Base-by-base conservation (phyloP, 2,329 filamentous ascomycete species). In the Graphium sp. region DNA sequence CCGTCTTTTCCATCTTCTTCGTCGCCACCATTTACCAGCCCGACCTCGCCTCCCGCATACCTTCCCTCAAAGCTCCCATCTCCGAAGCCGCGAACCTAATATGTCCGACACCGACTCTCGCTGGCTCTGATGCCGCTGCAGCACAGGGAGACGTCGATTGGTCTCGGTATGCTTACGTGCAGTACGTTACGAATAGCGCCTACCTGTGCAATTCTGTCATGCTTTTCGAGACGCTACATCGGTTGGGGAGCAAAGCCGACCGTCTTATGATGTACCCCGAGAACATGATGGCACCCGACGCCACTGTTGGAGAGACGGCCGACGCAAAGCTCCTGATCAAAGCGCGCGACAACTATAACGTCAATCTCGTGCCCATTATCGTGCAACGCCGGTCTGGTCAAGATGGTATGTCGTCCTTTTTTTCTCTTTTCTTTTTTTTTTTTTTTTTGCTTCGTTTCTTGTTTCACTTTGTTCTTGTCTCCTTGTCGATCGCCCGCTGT, bases 151-250 rank as follows among this genome's bases (percentile, higher is more conserved):
- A 46, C 7, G 37, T 54, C 18, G 42, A 59, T 37, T 60, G 56
- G 56, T 47, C 46, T 4, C 43, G 41, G 25, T 58, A 49, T 28
- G 57, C 56, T 5, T 61, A 60, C 33, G 49, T 47, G 2, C 53
- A 56, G 37, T 60, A 60, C 43, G 56, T 52, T 30, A 60, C 56
- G 4, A 46, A 52, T 22, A 37, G 39, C 11, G 45, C 46, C 4
- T 55, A 58, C 37, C 44, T 61, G 6, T 61, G 57, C 35, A 59
- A 58, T 37, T 52, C 55, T 2, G 41, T 60, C 28, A 57, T 61
- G 54, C 43, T 60, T 9, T 60, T 59, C 33, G 55, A 56, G 37
- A 50, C 45, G 7, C 33, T 60, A 5, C 37, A 46, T 11, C 39
- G 46, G 6, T 35, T 57, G 1, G 42, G 43, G 2, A 56, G 49